A percentile compares a stretch with the other conserved stretches of the same genome.
These are phyloP conservation scores for Xylaria cubensis DNA, from an alignment of 495 filamentous ascomycete species.

Conservation along the genomic window DNA sequence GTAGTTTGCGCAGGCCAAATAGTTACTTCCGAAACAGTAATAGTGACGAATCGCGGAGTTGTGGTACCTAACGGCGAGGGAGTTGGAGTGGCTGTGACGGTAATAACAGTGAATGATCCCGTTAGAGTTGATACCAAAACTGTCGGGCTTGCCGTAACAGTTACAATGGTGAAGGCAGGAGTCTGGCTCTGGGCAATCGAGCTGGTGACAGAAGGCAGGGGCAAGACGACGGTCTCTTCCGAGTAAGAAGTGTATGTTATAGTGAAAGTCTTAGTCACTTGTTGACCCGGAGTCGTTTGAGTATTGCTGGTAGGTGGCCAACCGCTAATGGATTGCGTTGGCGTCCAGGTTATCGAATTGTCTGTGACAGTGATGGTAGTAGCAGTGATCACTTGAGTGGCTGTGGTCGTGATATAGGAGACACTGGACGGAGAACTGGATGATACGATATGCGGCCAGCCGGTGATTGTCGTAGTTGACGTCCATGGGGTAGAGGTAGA, in stretches of 20 bases:
- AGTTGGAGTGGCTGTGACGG: slow-evolving; percentile 22
- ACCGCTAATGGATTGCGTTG: slow-evolving; percentile 20
- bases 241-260: slow-evolving; percentile 25
- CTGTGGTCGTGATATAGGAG: not conserved
- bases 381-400: slow-evolving; percentile 8
- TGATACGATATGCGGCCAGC: slow-evolving; percentile 6
- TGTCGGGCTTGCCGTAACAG: slow-evolving; percentile 20
- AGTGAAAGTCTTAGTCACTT: slow-evolving; percentile 25
- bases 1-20: slow-evolving; percentile 20
- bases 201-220: not conserved
- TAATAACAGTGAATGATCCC: slow-evolving; percentile 17
- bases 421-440: not conserved
- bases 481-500: slow-evolving; percentile 8
- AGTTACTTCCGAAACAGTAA: slow-evolving; percentile 28
- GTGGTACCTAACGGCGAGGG: not conserved
- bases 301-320: slow-evolving; percentile 16
- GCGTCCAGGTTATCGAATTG: slow-evolving; percentile 23
- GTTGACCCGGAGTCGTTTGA: slow-evolving; percentile 5
- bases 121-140: not conserved
- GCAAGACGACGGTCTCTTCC: slow-evolving; percentile 15
- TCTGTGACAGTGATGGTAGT: slow-evolving; percentile 28
- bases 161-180: slow-evolving; percentile 16
- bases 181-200: not conserved
- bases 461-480: slow-evolving; percentile 2
- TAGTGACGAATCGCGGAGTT: slow-evolving; percentile 23